Evolutionary conservation across 257 asterid genomes (phyloP), one percentile per base, ranked within the genome.

Genomic region (Ajuga chamaepitys): DNA sequence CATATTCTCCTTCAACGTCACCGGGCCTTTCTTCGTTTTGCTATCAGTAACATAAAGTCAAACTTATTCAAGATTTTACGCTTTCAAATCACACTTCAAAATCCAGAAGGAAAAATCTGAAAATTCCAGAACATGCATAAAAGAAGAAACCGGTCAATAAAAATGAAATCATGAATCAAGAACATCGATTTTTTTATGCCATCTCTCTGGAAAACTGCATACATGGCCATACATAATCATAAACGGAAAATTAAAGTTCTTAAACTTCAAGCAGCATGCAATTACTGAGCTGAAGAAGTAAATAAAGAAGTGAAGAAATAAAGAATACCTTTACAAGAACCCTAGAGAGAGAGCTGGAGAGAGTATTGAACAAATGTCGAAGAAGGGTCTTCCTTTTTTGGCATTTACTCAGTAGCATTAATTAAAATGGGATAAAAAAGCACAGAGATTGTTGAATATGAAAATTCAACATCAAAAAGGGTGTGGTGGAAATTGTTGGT

Each of bases 391-490:
- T 17, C 41, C 5, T 26, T 61, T 70, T 57, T 59, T 28, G 73
- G 61, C 56, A 53, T 58, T 24, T 52, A 59, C 13, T 67, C 44
- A 17, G 17, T 5, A 58, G 65, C 66, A 58, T 58, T 73, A 41
- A 52, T 21, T 46, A 25, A 61, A 52, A 64, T 48, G 38, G 47
- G 67, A 24, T 65, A 46, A 40, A 17, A 45, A 75, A 70, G 53
- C 45, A 67, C 52, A 73, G 58, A 52, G 14, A 40, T 40, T 12
- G 14, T 25, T 25, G 38, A 13, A 11, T 53, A 56, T 62, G 50
- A 25, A 58, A 63, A 38, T 69, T 48, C 72, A n/a, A 67, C 48
- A 73, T 59, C 51, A 44, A 52, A 42, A 66, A 28, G 77, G 53
- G 10, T 72, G 67, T 48, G 45, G 42, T 72, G 45, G 46, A 58